These are phyloP conservation scores for Echria macrotheca DNA, from an alignment of 495 filamentous ascomycete species.

Conservation along the genomic window DNA sequence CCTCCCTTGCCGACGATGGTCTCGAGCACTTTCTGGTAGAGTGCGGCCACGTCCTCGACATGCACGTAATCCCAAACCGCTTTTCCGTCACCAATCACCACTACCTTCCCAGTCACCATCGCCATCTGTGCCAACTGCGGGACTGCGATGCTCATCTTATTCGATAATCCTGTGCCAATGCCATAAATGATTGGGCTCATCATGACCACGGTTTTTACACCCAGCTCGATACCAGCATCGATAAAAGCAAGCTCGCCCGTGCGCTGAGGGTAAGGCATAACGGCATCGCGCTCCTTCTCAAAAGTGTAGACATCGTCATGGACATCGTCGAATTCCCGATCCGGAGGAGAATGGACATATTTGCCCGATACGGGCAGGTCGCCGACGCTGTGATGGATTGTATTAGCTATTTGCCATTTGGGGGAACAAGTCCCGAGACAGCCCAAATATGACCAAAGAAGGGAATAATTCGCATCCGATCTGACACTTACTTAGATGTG, in stretches of 20 bases:
- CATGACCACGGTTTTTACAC: conserved; percentile 43
- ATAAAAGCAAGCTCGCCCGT: conserved; percentile 44
- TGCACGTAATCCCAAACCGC: conserved; percentile 46
- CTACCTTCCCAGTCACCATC: conserved; percentile 23
- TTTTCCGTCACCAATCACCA: conserved; percentile 36
- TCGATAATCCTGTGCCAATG: conserved; percentile 39
- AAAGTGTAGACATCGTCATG: conserved; percentile 38
- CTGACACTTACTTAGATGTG: no score
- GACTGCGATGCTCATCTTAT: conserved; percentile 37
- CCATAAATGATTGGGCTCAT: conserved; percentile 48
- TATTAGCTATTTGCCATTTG: no score
- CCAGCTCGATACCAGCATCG: conserved; percentile 29
- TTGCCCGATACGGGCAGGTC: conserved; percentile 36
- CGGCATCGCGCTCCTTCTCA: conserved; percentile 28
- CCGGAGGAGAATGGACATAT: conserved; percentile 21
- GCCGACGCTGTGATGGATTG: no score
- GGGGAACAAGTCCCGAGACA: no score
- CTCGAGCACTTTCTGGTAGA: conserved; percentile 28
- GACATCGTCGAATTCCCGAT: conserved; percentile 37
- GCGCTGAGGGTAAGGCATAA: conserved; percentile 38
- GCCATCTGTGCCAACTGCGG: conserved; percentile 25
- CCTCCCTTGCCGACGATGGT: neutral
- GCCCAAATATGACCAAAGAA: no score
- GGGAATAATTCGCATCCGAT: no score
- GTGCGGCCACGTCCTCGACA: conserved; percentile 37